Conservation (phyloP, 1,139 yeast genomes). For the Taphrina populina region DNA sequence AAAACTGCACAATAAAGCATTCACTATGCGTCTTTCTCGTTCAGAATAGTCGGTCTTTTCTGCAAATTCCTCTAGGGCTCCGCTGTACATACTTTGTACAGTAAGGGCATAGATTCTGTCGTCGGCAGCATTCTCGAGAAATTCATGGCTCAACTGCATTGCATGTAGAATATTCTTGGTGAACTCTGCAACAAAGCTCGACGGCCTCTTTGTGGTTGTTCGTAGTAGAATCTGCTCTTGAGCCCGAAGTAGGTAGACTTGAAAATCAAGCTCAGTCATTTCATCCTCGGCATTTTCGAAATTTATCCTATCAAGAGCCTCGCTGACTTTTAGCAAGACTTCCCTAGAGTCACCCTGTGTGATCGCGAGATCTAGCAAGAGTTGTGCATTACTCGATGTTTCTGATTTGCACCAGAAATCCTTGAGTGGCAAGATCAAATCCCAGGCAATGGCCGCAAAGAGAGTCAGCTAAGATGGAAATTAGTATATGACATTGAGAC, state of each 20-base stretch:
- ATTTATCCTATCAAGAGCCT: neutral
- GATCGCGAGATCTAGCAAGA: conserved; percentile 5
- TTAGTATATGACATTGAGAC: neutral
- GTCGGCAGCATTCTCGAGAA: neutral
- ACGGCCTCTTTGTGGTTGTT: conserved; percentile 17
- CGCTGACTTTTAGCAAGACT: conserved; percentile 16
- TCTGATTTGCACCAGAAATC: neutral
- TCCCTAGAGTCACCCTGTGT: conserved; percentile 8
- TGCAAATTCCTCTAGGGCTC: neutral
- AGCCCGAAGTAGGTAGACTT: neutral
- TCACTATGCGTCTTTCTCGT: neutral
- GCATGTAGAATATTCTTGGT: conserved; percentile 14
- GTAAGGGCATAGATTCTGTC: too few relatives aligned
- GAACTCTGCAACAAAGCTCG: conserved; percentile 18
- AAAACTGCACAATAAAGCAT: conserved; percentile 2
- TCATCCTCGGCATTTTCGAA: neutral
- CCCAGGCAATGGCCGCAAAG: conserved; percentile 23
- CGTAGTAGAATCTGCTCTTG: neutral
- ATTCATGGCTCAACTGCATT: too few relatives aligned
- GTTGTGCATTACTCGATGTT: neutral
- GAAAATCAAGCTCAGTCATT: neutral
- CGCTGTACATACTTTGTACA: neutral
- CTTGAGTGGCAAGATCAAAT: conserved; percentile 10
- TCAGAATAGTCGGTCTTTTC: neutral
- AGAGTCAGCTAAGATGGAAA: neutral